Percentiles rank a stretch among this genome's conserved stretches.
phyloP scores from a whole-genome alignment of 495 filamentous ascomycete genomes.

The Neurospora sp. region DNA sequence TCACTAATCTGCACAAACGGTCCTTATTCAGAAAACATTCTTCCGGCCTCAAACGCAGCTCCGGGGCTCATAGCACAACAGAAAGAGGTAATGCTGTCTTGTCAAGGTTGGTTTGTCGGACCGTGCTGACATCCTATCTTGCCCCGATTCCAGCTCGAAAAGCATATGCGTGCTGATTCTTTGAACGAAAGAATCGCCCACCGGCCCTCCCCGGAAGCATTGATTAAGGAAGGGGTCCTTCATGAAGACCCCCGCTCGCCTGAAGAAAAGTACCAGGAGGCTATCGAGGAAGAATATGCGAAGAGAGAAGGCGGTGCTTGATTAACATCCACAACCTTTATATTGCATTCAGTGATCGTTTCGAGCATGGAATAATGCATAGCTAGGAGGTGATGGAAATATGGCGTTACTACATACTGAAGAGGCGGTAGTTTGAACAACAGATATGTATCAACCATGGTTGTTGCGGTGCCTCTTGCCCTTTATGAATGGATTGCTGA shows the following conservation, averaged over 20 bases:
- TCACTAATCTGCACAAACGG: background rate
- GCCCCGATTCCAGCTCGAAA: conserved; percentile 45
- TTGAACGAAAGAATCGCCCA: conserved; percentile 74
- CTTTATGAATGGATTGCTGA: background rate
- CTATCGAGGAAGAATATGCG: conserved; percentile 41
- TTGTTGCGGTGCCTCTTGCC: background rate
- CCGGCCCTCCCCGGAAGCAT: conserved; percentile 61
- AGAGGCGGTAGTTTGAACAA: background rate
- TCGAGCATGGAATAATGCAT: background rate
- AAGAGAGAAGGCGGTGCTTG: conserved; percentile 40
- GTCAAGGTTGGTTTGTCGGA: background rate
- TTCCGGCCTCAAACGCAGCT: conserved; percentile 64
- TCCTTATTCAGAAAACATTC: conserved; percentile 55
- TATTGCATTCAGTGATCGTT: background rate
- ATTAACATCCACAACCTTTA: background rate
- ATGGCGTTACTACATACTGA: background rate
- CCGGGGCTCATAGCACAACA: conserved; percentile 68
- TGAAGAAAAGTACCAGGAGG: conserved; percentile 39
- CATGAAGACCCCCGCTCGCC: conserved; percentile 48
- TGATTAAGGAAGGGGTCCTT: conserved; percentile 71
- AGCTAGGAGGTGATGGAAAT: background rate
- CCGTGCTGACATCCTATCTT: background rate
- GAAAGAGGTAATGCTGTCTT: conserved; percentile 42
- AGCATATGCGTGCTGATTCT: conserved; percentile 73
- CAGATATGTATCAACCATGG: background rate